Conservation (phyloP, 371 early-diverging fungal genomes). For the Actinomortierella wolfii region DNA sequence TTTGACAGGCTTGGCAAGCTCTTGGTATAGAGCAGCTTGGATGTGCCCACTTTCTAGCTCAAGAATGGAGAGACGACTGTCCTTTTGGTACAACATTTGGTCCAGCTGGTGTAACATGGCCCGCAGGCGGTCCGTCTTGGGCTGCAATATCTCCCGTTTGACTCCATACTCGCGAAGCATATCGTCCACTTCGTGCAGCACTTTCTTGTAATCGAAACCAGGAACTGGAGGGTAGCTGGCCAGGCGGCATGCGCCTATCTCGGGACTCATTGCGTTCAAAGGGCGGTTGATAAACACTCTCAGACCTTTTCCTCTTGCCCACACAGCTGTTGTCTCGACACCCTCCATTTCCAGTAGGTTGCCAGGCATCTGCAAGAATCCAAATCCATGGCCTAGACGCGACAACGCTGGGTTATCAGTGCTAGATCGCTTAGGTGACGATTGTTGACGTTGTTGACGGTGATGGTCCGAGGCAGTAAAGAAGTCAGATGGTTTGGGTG, state of each 20-base stretch:
- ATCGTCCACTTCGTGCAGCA: background rate
- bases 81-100: constrained; percentile 4
- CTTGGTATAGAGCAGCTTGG: constrained; percentile 14
- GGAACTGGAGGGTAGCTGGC: constrained; percentile 28
- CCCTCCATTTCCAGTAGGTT: constrained; percentile 46
- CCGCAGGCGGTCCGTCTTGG: constrained; percentile 15
- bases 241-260: constrained; percentile 26
- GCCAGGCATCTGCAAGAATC: constrained; percentile 41
- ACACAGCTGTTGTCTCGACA: constrained; percentile 32
- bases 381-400: constrained; percentile 22
- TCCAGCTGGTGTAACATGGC: constrained; percentile 17
- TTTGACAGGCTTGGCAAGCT: constrained; percentile 16
- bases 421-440: background rate
- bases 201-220: too few relatives aligned
- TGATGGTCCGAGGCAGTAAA: background rate
- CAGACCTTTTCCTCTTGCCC: constrained; percentile 45
- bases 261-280: constrained; percentile 36
- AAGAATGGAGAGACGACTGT: constrained; percentile 11
- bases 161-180: background rate
- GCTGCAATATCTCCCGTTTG: constrained; percentile 9
- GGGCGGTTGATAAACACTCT: constrained; percentile 46
- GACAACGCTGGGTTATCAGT: background rate
- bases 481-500: background rate
- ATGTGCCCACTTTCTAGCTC: constrained; percentile 19
- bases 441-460: background rate